These are phyloP conservation scores for Arctium minus DNA, from an alignment of 129 eudicot genomes.

Conservation along the genomic window DNA sequence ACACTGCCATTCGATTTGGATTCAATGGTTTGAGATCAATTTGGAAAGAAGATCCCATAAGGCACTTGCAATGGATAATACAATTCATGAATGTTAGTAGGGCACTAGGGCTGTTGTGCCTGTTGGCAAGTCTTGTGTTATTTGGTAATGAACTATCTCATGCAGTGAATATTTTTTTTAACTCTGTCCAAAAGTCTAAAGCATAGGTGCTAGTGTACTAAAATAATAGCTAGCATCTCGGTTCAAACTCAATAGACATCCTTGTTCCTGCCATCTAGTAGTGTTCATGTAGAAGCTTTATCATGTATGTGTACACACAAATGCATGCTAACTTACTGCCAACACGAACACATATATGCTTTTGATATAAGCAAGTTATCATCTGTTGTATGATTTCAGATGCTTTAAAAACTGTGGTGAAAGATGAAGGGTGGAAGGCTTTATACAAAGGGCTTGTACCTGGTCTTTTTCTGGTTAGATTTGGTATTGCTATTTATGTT, in stretches of 20 bases:
- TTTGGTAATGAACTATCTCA: too few species aligned
- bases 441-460: slow-evolving; percentile 85
- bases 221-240: too few species aligned
- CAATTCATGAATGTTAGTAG: neutral
- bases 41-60: too few species aligned
- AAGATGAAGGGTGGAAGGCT: slow-evolving; percentile 94
- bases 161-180: too few species aligned
- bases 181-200: too few species aligned
- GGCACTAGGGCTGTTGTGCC: neutral
- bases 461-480: slow-evolving; percentile 83
- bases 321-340: neutral
- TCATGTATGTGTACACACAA: neutral
- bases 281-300: neutral
- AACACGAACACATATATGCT: neutral
- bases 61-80: neutral
- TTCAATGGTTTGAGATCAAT: neutral
- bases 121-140: too few species aligned
- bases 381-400: slow-evolving; percentile 41
- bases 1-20: neutral
- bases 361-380: neutral
- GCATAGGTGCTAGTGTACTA: too few species aligned
- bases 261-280: neutral
- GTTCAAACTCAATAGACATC: too few species aligned
- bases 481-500: slow-evolving; percentile 17
- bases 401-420: slow-evolving; percentile 83